Evolutionary conservation across 2,329 filamentous ascomycete species (phyloP).

Genomic region (Fonsecaea erecta): DNA sequence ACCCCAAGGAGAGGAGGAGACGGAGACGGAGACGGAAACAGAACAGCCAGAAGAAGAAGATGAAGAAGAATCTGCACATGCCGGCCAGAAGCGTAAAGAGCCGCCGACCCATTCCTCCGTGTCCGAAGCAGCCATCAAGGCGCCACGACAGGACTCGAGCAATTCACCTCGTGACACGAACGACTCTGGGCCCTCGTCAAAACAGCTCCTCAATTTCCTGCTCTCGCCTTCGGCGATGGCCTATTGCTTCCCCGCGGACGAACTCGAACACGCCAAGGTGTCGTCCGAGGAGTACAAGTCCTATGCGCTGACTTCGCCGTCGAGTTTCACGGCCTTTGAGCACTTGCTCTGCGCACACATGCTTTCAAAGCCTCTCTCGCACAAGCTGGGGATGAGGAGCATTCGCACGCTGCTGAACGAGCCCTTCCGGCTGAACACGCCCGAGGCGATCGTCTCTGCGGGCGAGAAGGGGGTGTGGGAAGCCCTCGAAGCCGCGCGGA

Average conservation of each 20-base stretch:
- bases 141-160: slow-evolving; percentile 21
- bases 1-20: neutral
- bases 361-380: slow-evolving; percentile 51
- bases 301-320: slow-evolving; percentile 34
- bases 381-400: slow-evolving; percentile 50
- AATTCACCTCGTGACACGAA: slow-evolving; percentile 18
- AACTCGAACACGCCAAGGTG: slow-evolving; percentile 31
- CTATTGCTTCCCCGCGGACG: slow-evolving; percentile 37
- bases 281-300: slow-evolving; percentile 30
- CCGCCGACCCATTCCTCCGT: slow-evolving; percentile 15
- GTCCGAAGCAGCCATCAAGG: slow-evolving; percentile 15
- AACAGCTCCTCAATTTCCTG: slow-evolving; percentile 37
- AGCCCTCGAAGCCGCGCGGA: slow-evolving; percentile 49
- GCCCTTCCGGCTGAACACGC: slow-evolving; percentile 50
- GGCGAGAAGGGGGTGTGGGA: slow-evolving; percentile 46
- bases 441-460: slow-evolving; percentile 47
- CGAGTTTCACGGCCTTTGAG: slow-evolving; percentile 47
- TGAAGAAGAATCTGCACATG: neutral
- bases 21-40: neutral
- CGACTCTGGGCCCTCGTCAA: slow-evolving; percentile 16
- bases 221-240: slow-evolving; percentile 33
- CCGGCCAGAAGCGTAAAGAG: slow-evolving; percentile 31
- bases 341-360: slow-evolving; percentile 52
- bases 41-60: neutral
- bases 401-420: slow-evolving; percentile 52